A percentile compares a stretch with the other conserved stretches of the same genome.
Evolutionary conservation across 2,329 filamentous ascomycete genomes (phyloP).

Genomic region (Curvularia spicifera): DNA sequence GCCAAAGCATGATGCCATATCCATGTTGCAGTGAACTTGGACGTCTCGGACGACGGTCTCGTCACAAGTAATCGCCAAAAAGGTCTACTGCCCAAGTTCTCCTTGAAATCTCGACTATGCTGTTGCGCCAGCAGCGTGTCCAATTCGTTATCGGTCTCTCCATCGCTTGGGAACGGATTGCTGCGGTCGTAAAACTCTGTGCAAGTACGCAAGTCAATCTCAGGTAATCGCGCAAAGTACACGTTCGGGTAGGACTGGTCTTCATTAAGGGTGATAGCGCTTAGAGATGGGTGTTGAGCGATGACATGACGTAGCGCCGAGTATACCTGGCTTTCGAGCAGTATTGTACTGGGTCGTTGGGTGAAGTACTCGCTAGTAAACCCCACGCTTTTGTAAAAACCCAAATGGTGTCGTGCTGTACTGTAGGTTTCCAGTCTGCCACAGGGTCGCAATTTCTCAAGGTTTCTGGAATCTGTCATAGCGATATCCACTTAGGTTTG

Average conservation of each 20-base stretch:
- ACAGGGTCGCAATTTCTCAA: constrained; percentile 29
- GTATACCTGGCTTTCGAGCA: constrained; percentile 45
- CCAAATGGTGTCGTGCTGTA: constrained; percentile 52
- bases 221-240: constrained; percentile 54
- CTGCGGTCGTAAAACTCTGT: constrained; percentile 44
- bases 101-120: constrained; percentile 51
- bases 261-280: constrained; percentile 52
- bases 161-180: constrained; percentile 16
- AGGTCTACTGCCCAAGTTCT: constrained; percentile 37
- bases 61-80: constrained; percentile 55
- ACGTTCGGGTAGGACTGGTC: constrained; percentile 45
- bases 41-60: constrained; percentile 1
- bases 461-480: not conserved
- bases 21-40: constrained; percentile 53
- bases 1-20: constrained; percentile 58
- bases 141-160: constrained; percentile 49
- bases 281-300: constrained; percentile 52
- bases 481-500: not conserved
- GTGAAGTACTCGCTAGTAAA: constrained; percentile 45
- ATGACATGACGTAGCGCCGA: constrained; percentile 48
- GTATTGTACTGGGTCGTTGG: not conserved
- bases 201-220: constrained; percentile 50
- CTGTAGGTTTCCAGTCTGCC: constrained; percentile 55
- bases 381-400: constrained; percentile 55
- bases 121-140: constrained; percentile 51